phyloP scores from a whole-genome alignment of 129 eudicot genomes.

The Artemisia annua region DNA sequence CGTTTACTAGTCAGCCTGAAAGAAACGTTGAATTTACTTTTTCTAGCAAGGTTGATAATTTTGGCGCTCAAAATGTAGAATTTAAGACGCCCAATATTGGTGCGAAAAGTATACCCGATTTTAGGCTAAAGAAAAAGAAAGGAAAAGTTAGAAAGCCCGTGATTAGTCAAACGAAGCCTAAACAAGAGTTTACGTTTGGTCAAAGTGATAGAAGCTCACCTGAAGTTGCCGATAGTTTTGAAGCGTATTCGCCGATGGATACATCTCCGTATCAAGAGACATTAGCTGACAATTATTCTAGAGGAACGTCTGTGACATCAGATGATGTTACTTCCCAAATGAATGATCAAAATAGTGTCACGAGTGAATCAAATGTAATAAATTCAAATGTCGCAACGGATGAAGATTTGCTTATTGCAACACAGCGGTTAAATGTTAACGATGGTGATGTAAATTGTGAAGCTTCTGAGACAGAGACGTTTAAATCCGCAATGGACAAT shows the following conservation, averaged over 20 bases:
- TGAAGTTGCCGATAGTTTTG: conserved; percentile 45
- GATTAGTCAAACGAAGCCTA: conserved; percentile 32
- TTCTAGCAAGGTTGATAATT: conserved; percentile 39
- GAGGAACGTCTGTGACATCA: conserved; percentile 68
- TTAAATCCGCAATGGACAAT: conserved; percentile 67
- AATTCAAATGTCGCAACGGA: conserved; percentile 40
- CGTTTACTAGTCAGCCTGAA: conserved; percentile 29
- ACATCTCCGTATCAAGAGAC: conserved; percentile 82
- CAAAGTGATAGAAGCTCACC: conserved; percentile 30
- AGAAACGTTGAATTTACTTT: conserved; percentile 42
- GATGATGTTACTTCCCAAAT: conserved; percentile 41
- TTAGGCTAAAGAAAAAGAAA: conserved; percentile 59
- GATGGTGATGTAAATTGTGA: conserved; percentile 37
- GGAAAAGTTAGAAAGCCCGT: conserved; percentile 51
- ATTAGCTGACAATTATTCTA: conserved; percentile 40
- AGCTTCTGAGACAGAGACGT: conserved; percentile 62
- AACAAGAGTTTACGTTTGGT: conserved; percentile 26
- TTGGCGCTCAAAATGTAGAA: conserved; percentile 38
- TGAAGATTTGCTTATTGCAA: conserved; percentile 58
- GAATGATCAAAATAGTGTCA: conserved; percentile 37
- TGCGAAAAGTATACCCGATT: conserved; percentile 42
- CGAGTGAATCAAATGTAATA: conserved; percentile 43
- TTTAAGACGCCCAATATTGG: conserved; percentile 54
- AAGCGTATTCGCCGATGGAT: conserved; percentile 93
- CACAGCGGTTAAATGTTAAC: conserved; percentile 49